Evolutionary conservation across 495 filamentous ascomycete genomes (phyloP), one percentile per base, ranked within the genome.

Genomic region (Sporormia fimetaria): DNA sequence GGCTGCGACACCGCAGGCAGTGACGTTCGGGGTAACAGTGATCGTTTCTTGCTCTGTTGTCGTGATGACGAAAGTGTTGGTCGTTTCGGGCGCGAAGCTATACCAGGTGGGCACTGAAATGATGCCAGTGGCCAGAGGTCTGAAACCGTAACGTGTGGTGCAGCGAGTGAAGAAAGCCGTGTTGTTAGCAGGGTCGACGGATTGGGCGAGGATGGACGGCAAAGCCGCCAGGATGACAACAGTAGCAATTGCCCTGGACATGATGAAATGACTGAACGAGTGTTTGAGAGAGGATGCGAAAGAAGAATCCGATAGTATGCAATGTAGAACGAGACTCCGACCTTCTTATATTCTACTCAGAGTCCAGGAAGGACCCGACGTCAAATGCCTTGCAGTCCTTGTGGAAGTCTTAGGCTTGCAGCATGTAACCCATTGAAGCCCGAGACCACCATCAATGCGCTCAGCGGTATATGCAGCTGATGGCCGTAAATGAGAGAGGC

Each of bases 21-120:
- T 39, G 7, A 35, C 42, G 16, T 12, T 16, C 1, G 42, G 42
- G n/a, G 42, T 39, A 3, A 46, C 35, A 4, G 33, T 30, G 24
- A 39, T 15, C 5, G 34, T 46, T 21, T 22, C 17, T 24, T 21
- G 28, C 14, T n/a, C n/a, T n/a, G 30, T 33, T 3, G 28, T 42
- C 9, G 10, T 4, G 39, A n/a, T 22, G 11, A 33, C 18, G 17
- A 10, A 11, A 1, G 12, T 11, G 21, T 33, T 39, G 22, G 5
- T 37, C 2, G 33, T 24, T 7, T n/a, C 11, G 6, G 27, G 2
- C 7, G 18, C 17, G 33, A 32, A 46, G 33, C 15, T 21, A n/a
- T 28, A 49, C 12, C 37, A 33, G 10, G 37, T 42, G 16, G 31
- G 39, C 3, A 42, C 23, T 7, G 6, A 21, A 14, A 17, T 18